Evolutionary conservation across 345 rosid genomes (phyloP), one percentile per base, ranked within the genome.

Genomic region (Adansonia digitata): DNA sequence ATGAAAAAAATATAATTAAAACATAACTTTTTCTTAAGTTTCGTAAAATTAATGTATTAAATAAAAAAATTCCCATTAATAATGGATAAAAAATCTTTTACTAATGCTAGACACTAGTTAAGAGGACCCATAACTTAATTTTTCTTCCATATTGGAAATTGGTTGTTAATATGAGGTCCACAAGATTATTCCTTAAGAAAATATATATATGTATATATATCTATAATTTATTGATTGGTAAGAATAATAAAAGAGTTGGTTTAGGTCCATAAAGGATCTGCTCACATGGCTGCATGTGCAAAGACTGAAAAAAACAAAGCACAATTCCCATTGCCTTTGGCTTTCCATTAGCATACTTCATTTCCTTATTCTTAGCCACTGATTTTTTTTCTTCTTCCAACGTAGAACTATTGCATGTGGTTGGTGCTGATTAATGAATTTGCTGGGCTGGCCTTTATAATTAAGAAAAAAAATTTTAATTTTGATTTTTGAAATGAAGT

Each of bases 221-320:
- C 4, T 14, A 45, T 14, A 45, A n/a, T n/a, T n/a, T 24, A 10
- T 55, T 34, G 1, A 31, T 61, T 17, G 43, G 18, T 61, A 5
- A 17, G 7, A 40, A 9, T 39, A 65, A 22, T 40, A 66, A 65
- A 22, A 9, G 29, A 2, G 31, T 7, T 27, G 31, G 72, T 46
- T 48, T 48, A 46, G 72, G 72, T 18, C 72, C 72, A 69, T 57
- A 69, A 66, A 70, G 46, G 61, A 51, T 51, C 8, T 24, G 24
- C 65, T 20, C 78, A 77, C 80, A 62, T 77, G 80, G 46, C n/a
- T 31, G 76, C 80, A 77, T 72, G 80, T 72, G 80, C 76, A 75
- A 29, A 14, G 22, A 10, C 14, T 27, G 37, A 27, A 46, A 8
- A 26, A 48, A 17, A 65, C 70, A 46, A 29, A 46, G 40, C 42